A percentile compares a stretch with the other conserved stretches of the same genome.
These are phyloP conservation scores for Talaromyces proteolyticus DNA, from an alignment of 495 filamentous ascomycete species.

Conservation along the genomic window DNA sequence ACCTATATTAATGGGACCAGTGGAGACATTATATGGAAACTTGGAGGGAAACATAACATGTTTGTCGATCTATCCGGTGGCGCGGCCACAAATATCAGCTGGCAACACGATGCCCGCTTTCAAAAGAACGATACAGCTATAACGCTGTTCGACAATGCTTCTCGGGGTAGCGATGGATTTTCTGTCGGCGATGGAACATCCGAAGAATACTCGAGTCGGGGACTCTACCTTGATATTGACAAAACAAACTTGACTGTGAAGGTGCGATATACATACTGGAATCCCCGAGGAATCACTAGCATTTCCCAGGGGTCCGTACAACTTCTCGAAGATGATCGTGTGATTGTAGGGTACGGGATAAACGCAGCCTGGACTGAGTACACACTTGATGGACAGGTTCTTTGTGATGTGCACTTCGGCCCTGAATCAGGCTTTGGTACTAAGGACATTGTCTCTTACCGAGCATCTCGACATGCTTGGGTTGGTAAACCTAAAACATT, in stretches of 20 bases:
- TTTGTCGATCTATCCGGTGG: slow-evolving; percentile 36
- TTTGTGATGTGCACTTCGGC: slow-evolving; percentile 30
- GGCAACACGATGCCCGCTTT: slow-evolving; percentile 34
- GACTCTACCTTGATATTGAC: slow-evolving; percentile 38
- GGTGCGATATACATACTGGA: slow-evolving; percentile 28
- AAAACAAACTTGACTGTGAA: slow-evolving; percentile 27
- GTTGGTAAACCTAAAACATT: slow-evolving; percentile 20
- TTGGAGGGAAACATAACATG: slow-evolving; percentile 34
- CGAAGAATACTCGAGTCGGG: slow-evolving; percentile 23
- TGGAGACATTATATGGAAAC: slow-evolving; percentile 33
- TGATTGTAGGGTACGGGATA: slow-evolving; percentile 43
- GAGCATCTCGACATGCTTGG: slow-evolving; percentile 31
- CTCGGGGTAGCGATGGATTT: no score
- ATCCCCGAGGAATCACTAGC: slow-evolving; percentile 21
- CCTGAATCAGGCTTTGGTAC: slow-evolving; percentile 16
- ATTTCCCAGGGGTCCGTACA: slow-evolving; percentile 43
- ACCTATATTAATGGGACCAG: slow-evolving; percentile 23
- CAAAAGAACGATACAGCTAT: slow-evolving; percentile 20
- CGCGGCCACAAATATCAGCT: slow-evolving; percentile 35
- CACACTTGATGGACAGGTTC: slow-evolving; percentile 18
- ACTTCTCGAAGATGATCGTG: slow-evolving; percentile 36
- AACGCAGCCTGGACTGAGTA: slow-evolving; percentile 44
- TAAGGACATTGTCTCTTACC: slow-evolving; percentile 27
- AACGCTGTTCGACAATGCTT: slow-evolving; percentile 30
- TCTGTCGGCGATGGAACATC: no score